Percentiles rank a stretch among this genome's conserved stretches.
Conservation (phyloP, 805 yeast genomes). For the Metschnikowia colocasiae region DNA sequence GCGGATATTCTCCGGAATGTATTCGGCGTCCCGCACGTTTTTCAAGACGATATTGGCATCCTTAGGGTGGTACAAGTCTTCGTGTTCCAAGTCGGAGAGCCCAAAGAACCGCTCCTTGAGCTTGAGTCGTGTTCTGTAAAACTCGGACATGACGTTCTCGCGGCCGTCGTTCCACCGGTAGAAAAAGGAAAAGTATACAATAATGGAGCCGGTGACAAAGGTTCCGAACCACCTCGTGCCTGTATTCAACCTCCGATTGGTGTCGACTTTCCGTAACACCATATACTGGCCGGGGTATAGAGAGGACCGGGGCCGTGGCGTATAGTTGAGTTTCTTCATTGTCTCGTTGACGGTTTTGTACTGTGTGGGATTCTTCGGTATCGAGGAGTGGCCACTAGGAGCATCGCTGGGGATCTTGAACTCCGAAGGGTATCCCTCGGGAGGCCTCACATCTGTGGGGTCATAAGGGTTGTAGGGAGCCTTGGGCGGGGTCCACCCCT, state of each 20-base stretch:
- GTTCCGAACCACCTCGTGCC: constrained; percentile 62
- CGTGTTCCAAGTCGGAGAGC: constrained; percentile 55
- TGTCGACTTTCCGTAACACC: constrained; percentile 57
- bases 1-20: constrained; percentile 40
- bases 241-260: constrained; percentile 48
- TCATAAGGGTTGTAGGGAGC: constrained; percentile 88
- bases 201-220: constrained; percentile 45
- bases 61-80: constrained; percentile 54
- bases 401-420: constrained; percentile 62
- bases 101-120: constrained; percentile 54
- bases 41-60: constrained; percentile 37
- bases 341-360: constrained; percentile 65
- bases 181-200: constrained; percentile 63
- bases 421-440: constrained; percentile 85
- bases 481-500: constrained; percentile 75
- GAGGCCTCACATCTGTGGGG: constrained; percentile 69
- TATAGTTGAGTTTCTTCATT: constrained; percentile 69
- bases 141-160: constrained; percentile 68
- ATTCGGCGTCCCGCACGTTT: constrained; percentile 42
- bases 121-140: constrained; percentile 59
- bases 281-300: constrained; percentile 77
- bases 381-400: constrained; percentile 49
- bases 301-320: constrained; percentile 73
- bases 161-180: constrained; percentile 83
- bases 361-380: constrained; percentile 67